These are phyloP conservation scores for Sambucus nigra DNA, from an alignment of 129 eudicot genomes.

Conservation along the genomic window DNA sequence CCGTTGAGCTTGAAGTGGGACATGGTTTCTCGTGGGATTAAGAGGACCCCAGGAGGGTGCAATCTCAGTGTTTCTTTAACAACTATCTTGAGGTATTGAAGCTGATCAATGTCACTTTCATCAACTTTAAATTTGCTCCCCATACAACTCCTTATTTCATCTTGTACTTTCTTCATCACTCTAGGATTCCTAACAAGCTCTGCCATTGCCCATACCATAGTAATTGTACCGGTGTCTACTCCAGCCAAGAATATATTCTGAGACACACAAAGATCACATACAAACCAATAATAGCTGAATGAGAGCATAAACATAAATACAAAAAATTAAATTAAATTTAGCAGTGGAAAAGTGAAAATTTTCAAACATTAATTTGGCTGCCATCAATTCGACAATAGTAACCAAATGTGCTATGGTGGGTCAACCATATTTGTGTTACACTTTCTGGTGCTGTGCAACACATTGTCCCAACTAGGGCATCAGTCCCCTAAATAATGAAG, in stretches of 20 bases:
- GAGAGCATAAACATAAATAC: no score
- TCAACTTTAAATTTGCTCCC: not conserved
- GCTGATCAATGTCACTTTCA: not conserved
- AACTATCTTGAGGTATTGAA: not conserved
- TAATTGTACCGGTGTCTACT: not conserved
- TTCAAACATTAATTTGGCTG: no score
- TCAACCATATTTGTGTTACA: no score
- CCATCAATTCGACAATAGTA: no score
- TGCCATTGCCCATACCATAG: constrained; percentile 6
- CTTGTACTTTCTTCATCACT: constrained; percentile 7
- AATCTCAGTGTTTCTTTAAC: constrained; percentile 5
- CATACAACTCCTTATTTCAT: not conserved
- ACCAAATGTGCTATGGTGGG: no score
- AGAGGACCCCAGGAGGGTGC: not conserved
- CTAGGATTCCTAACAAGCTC: constrained; percentile 2
- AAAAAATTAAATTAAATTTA: no score
- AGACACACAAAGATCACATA: not conserved
- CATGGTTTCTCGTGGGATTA: constrained; percentile 2
- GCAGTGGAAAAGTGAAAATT: no score
- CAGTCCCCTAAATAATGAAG: no score
- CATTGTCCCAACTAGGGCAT: no score
- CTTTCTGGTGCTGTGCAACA: no score
- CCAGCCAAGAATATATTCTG: constrained; percentile 6
- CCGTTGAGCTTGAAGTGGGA: not conserved
- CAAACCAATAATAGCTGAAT: not conserved